Base-by-base conservation (phyloP, 23 red algal species). In the Gracilaria vermiculophylla region DNA sequence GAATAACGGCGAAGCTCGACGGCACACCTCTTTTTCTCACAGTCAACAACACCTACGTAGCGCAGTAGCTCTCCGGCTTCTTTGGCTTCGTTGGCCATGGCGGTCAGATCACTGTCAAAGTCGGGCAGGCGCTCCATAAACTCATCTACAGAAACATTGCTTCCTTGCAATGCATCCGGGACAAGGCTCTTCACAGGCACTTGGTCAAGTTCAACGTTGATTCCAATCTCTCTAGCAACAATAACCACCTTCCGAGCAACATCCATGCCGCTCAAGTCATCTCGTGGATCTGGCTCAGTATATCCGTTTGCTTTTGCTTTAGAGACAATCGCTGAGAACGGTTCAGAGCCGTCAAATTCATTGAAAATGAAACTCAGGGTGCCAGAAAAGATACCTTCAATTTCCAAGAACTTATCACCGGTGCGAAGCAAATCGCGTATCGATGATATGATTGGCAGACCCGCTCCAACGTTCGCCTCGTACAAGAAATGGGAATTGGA, bases 281-380 rank as follows among this genome's bases (percentile, higher is more conserved):
- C 96, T 20, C 96, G 92, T n/a, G 96, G 92, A 62, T 98, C 96
- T 4, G 96, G 96, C 66, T 98, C 96, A 28, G 96, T 98, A 69
- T 93, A 98, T 39, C 96, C 96, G 39, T 82, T 85, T 9, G 86
- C 83, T 78, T 95, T 95, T 42, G 96, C 96, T 37, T 64, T 84
- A 3, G 67, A 71, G 12, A 98, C 96, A 24, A 98, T 85, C 1
- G 67, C 27, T 14, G 91, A 94, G 82, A 98, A 98, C 14, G 96
- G 90, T 53, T 74, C 66, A 24, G 48, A 58, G 21, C 92, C 92
- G 62, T 95, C 92, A 75, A 98, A 98, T 53, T 89, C 87, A 84
- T 98, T 98, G 40, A 98, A 98, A 60, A 98, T 98, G 75, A 95
- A 98, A 42, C 86, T 92, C 43, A 98, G 86, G 0, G 96, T 98